Evolutionary conservation across 129 eudicot genomes (phyloP), one percentile per base, ranked within the genome.

Genomic region (Scalesia atractyloides): DNA sequence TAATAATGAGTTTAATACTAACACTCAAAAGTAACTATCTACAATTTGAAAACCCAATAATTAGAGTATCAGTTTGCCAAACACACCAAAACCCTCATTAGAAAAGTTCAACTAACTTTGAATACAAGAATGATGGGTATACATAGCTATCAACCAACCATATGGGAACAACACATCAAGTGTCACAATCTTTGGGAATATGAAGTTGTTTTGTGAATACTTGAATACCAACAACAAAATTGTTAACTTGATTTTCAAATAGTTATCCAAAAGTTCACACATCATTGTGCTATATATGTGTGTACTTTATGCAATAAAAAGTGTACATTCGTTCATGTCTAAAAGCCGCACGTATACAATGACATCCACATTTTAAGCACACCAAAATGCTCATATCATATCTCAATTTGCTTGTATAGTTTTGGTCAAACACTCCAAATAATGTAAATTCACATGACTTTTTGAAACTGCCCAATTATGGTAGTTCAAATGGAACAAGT

Each of bases 371-470:
- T 61, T 34, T 62, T 48, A 61, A 73, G 62, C 62, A 73, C 62
- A 7, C 41, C 63, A 64, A 62, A 47, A 33, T 49, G 7, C 39
- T 9, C 68, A 15, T 54, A 2, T 58, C 39, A 62, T 73, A 51
- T 73, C 60, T 49, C 26, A 73, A 36, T 73, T 49, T 63, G 78
- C 43, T 43, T 13, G 26, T 17, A 48, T 33, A 34, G 64, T 73
- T 73, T 73, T 63, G 71, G 53, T 73, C 71, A 73, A 73, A 62
- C 70, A 73, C 78, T 73, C 78, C 5, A 44, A 57, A 19, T 13
- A 73, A 43, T 3, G 47, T 62, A 18, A 73, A 49, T 49, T 15
- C 51, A 69, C 47, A 69, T 16, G 43, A 63, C 34, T 48, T 30
- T 5, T 59, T 59, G 46, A 18, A 56, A 70, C 39, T 70, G 53